A percentile compares a stretch with the other conserved stretches of the same genome.
Conservation (phyloP, 768 basidiomycete genomes). For the Tephrocybe sp. region DNA sequence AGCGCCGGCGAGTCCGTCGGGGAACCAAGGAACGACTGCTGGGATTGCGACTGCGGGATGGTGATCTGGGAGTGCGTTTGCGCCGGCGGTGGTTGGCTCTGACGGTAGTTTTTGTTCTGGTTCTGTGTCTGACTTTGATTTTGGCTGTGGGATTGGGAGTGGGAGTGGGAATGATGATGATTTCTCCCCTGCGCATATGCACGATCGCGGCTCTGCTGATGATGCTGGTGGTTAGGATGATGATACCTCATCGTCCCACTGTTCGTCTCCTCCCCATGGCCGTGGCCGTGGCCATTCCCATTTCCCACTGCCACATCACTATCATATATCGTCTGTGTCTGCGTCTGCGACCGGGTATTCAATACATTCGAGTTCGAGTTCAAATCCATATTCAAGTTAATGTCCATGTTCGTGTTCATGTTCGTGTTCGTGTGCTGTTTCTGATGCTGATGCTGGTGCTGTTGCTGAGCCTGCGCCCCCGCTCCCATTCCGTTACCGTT, state of each 20-base stretch:
- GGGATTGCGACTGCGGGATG: background rate
- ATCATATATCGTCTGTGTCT: conserved; percentile 8
- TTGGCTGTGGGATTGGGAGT: background rate
- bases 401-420: background rate
- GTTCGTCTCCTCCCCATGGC: background rate
- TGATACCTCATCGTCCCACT: conserved; percentile 10
- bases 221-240: conserved; percentile 15
- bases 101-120: background rate
- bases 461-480: conserved; percentile 19
- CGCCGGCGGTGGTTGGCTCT: background rate
- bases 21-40: conserved; percentile 8
- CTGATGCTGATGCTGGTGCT: conserved; percentile 25
- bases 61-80: background rate
- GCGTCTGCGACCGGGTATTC: background rate
- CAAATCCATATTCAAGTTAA: background rate
- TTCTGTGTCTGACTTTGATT: background rate
- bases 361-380: conserved; percentile 1
- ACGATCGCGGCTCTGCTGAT: conserved; percentile 11
- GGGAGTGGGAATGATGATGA: conserved; percentile 1
- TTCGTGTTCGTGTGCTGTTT: conserved; percentile 16
- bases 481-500: conserved; percentile 18
- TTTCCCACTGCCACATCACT: conserved; percentile 1
- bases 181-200: background rate
- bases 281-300: background rate
- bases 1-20: conserved; percentile 43